These are phyloP conservation scores for Sporothrix globosa DNA, from an alignment of 2,329 filamentous ascomycete genomes.

Conservation along the genomic window DNA sequence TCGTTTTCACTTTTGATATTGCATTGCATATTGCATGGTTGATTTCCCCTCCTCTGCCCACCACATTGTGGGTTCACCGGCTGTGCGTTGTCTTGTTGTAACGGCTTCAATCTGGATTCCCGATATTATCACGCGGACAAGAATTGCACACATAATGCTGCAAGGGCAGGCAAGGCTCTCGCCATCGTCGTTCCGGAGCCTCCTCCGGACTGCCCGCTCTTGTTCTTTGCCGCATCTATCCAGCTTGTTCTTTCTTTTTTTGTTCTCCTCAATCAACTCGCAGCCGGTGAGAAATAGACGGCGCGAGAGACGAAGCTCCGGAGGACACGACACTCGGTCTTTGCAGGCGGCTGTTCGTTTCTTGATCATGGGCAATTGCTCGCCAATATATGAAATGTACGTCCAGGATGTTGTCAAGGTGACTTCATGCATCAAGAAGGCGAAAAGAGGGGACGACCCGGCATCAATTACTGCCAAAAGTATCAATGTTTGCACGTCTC, in stretches of 20 bases:
- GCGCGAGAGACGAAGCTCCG: neutral
- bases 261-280: no score
- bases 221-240: constrained; percentile 15
- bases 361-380: constrained; percentile 2
- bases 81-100: neutral
- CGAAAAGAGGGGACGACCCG: neutral
- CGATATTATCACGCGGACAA: neutral
- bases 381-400: constrained; percentile 3
- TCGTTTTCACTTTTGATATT: neutral
- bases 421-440: neutral
- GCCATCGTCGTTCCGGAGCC: constrained; percentile 7
- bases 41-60: constrained; percentile 12
- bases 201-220: neutral
- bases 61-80: constrained; percentile 11
- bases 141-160: neutral
- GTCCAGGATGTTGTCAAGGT: neutral
- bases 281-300: neutral
- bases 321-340: constrained; percentile 1
- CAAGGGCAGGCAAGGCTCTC: neutral
- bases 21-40: neutral
- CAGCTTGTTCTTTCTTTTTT: neutral
- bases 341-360: neutral
- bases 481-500: constrained; percentile 6
- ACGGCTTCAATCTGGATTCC: neutral
- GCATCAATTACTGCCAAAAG: neutral